Conservation (phyloP, 345 rosid genomes). For the Salix koriyanagi region DNA sequence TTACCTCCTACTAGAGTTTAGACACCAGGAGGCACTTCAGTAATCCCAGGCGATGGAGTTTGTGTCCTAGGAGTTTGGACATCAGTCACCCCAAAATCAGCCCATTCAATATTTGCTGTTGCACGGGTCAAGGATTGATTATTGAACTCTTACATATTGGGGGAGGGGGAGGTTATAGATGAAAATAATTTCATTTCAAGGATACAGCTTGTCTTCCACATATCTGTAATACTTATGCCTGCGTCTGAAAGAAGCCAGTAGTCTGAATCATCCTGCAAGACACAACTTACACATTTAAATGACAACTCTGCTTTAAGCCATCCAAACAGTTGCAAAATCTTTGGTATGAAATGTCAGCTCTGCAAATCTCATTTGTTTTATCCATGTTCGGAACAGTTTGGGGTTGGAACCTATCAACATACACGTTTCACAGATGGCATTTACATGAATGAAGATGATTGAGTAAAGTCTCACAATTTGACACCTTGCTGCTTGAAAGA, state of each 20-base stretch:
- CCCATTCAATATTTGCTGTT: constrained; percentile 67
- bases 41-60: constrained; percentile 42
- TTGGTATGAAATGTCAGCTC: neutral
- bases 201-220: constrained; percentile 94
- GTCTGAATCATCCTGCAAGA: constrained; percentile 70
- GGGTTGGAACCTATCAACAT: neutral
- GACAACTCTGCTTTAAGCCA: neutral
- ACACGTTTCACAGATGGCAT: neutral
- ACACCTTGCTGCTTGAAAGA: neutral
- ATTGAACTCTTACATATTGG: neutral
- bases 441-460: neutral
- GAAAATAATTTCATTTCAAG: constrained; percentile 26
- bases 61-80: constrained; percentile 45
- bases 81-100: constrained; percentile 59
- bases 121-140: constrained; percentile 44
- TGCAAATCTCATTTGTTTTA: neutral
- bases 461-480: neutral
- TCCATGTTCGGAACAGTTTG: neutral
- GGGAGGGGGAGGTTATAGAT: neutral
- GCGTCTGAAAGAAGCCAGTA: constrained; percentile 88
- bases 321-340: neutral
- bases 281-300: neutral
- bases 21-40: constrained; percentile 36
- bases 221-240: constrained; percentile 83
- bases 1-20: constrained; percentile 43